Evolutionary conservation across 2,329 filamentous ascomycete genomes (phyloP).

Genomic region (Fusarium praegraminearum): DNA sequence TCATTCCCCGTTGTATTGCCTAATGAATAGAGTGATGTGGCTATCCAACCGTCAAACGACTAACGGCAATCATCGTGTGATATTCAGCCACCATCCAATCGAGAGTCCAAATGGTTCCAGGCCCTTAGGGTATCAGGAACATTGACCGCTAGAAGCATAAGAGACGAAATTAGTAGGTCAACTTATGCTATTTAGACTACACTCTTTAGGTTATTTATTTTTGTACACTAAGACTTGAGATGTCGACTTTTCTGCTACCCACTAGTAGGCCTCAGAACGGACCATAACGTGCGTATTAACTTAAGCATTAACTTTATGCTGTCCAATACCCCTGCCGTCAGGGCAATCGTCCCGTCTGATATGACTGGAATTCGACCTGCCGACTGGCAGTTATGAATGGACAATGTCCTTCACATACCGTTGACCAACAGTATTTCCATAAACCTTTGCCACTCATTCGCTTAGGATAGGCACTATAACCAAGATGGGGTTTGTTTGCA

Average conservation of each 20-base stretch:
- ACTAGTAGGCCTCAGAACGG: background rate
- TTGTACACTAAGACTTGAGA: too few relatives aligned
- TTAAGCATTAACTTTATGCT: background rate
- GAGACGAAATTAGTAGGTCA: too few relatives aligned
- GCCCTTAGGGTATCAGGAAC: too few relatives aligned
- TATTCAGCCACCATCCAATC: background rate
- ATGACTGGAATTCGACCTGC: background rate
- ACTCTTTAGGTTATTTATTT: too few relatives aligned
- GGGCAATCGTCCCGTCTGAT: background rate
- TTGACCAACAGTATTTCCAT: background rate
- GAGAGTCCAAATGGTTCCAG: background rate
- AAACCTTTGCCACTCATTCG: background rate
- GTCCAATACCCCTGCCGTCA: background rate
- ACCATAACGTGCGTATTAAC: background rate
- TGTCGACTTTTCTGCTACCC: too few relatives aligned
- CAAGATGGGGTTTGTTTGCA: rapidly evolving
- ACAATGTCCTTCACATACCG: background rate
- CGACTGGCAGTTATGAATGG: background rate
- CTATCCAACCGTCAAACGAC: background rate
- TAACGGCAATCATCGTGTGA: too few relatives aligned
- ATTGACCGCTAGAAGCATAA: too few relatives aligned
- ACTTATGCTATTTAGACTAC: rapidly evolving
- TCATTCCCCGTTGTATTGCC: rapidly evolving
- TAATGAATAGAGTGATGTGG: background rate
- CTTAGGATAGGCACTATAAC: too few relatives aligned